A percentile compares a stretch with the other conserved stretches of the same genome.
These are phyloP conservation scores for Castanospermum australe DNA, from an alignment of 306 rosid species.

Conservation along the genomic window DNA sequence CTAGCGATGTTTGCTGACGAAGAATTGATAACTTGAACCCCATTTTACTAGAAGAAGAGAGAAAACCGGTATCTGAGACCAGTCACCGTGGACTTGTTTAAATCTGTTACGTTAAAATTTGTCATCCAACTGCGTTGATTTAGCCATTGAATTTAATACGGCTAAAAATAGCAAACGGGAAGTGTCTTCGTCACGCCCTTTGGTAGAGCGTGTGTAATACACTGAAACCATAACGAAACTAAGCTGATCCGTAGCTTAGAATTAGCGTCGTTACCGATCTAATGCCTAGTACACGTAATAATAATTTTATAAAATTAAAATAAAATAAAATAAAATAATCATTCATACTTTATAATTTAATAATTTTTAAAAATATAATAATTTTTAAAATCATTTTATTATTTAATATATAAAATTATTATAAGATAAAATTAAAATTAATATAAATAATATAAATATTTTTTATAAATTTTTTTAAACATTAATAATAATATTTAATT, in stretches of 20 bases:
- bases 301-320: too few relatives aligned
- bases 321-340: too few relatives aligned
- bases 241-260: slow-evolving; percentile 23
- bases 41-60: neutral
- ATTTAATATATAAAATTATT: too few relatives aligned
- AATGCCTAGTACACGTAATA: too few relatives aligned
- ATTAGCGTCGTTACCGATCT: slow-evolving; percentile 11
- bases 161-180: neutral
- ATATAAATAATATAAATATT: too few relatives aligned
- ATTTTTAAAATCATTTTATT: too few relatives aligned
- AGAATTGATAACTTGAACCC: neutral
- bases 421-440: too few relatives aligned
- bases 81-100: neutral
- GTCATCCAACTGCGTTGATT: neutral
- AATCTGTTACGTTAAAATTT: neutral
- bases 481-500: too few relatives aligned
- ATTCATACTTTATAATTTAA: too few relatives aligned
- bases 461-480: too few relatives aligned
- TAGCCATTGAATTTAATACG: neutral
- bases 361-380: too few relatives aligned
- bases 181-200: neutral
- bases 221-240: neutral
- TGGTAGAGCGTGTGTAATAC: neutral
- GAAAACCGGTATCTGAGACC: neutral
- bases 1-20: neutral